phyloP scores from a whole-genome alignment of 129 eudicot species.

The Arctium lappa region DNA sequence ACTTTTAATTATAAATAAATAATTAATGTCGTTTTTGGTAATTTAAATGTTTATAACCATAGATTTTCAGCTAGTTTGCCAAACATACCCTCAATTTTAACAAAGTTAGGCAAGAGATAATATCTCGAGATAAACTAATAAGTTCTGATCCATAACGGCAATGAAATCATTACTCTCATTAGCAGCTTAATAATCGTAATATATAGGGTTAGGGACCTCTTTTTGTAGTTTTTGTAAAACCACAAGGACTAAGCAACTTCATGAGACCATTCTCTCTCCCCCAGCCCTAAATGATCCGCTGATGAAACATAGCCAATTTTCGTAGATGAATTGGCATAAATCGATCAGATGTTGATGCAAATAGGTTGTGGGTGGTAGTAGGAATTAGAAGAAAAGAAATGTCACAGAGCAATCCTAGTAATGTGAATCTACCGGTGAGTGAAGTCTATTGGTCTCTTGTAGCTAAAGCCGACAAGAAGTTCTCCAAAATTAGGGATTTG shows the following conservation, averaged over 20 bases:
- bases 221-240: too few relatives aligned
- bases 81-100: too few relatives aligned
- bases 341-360: conserved; percentile 3
- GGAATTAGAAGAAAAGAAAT: conserved; percentile 21
- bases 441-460: conserved; percentile 85
- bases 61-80: too few relatives aligned
- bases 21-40: too few relatives aligned
- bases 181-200: too few relatives aligned
- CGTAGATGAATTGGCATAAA: neutral
- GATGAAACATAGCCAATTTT: neutral
- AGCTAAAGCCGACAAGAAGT: conserved; percentile 90
- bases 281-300: neutral
- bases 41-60: too few relatives aligned
- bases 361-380: neutral
- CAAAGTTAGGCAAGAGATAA: too few relatives aligned
- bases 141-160: too few relatives aligned
- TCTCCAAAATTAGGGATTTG: conserved; percentile 94
- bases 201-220: too few relatives aligned
- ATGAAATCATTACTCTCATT: too few relatives aligned
- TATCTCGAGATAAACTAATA: too few relatives aligned
- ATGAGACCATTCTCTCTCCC: neutral
- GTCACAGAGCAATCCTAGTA: conserved; percentile 46
- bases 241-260: neutral
- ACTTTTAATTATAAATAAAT: too few relatives aligned
- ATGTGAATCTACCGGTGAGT: conserved; percentile 57